These are phyloP conservation scores for Tritrichomonas musculus DNA, from an alignment of 208 protist genomes.

Conservation along the genomic window DNA sequence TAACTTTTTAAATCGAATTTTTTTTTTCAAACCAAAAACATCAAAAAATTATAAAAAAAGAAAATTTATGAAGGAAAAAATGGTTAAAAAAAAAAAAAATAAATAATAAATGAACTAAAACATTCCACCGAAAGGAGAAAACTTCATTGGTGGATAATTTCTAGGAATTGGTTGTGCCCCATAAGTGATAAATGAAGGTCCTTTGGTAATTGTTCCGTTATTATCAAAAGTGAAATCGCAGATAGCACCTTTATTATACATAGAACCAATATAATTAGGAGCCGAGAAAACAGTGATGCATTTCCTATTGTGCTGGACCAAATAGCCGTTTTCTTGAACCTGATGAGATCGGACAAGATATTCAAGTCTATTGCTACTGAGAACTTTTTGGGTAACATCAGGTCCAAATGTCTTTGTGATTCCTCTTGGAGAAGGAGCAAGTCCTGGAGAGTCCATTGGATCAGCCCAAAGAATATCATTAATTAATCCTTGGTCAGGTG, in stretches of 20 bases:
- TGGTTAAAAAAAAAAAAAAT: background rate
- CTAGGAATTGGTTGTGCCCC: background rate
- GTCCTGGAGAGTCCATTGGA: slow-evolving; percentile 34
- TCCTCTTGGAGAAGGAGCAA: slow-evolving; percentile 41
- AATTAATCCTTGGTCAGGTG: background rate
- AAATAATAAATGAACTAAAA: background rate
- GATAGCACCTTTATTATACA: slow-evolving; percentile 15
- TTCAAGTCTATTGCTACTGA: slow-evolving; percentile 45
- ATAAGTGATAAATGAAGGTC: background rate
- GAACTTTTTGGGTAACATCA: slow-evolving; percentile 52
- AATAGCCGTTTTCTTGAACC: slow-evolving; percentile 46
- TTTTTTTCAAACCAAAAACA: too few relatives aligned
- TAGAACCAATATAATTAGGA: slow-evolving; percentile 41
- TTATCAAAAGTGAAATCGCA: background rate
- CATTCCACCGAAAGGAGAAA: background rate
- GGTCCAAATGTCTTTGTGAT: slow-evolving; percentile 48
- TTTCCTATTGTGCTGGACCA: slow-evolving; percentile 43
- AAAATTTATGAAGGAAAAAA: too few relatives aligned
- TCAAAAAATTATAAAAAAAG: too few relatives aligned
- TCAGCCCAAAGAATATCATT: slow-evolving; percentile 43
- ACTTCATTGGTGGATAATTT: background rate
- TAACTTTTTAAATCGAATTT: too few relatives aligned
- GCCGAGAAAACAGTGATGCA: slow-evolving; percentile 48
- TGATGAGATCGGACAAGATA: slow-evolving; percentile 54
- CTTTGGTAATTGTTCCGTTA: background rate